These are phyloP conservation scores for Colletotrichum godetiae DNA, from an alignment of 2,329 filamentous ascomycete species.

Conservation along the genomic window DNA sequence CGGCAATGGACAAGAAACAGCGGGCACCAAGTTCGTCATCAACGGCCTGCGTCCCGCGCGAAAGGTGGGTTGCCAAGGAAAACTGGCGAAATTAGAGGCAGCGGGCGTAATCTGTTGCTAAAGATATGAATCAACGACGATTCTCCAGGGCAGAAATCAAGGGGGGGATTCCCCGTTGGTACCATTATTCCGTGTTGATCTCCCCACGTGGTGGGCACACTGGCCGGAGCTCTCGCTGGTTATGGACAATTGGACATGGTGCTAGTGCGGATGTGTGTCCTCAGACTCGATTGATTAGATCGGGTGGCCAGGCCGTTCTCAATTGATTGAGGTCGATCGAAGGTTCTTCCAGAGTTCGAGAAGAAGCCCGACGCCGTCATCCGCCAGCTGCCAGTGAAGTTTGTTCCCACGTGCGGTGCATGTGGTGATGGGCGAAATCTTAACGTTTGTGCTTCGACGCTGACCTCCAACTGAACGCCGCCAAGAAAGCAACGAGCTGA, in stretches of 20 bases:
- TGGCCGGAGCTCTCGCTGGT: conserved; percentile 2
- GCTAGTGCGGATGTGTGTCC: neutral
- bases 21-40: conserved; percentile 31
- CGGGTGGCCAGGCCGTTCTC: neutral
- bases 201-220: conserved; percentile 22
- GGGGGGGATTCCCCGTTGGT: conserved; percentile 10
- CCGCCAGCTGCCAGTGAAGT: neutral
- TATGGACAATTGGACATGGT: neutral
- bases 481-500: neutral
- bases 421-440: conserved; percentile 6
- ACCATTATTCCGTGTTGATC: conserved; percentile 18
- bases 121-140: conserved; percentile 13
- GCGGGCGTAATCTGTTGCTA: conserved; percentile 22
- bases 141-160: neutral
- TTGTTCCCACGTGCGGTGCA: conserved; percentile 9
- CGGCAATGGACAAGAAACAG: conserved; percentile 10
- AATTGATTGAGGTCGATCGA: neutral
- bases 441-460: neutral
- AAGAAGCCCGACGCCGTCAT: neutral
- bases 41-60: conserved; percentile 11
- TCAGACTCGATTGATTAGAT: neutral
- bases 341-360: neutral
- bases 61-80: conserved; percentile 24
- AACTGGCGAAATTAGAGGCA: conserved; percentile 29
- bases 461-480: neutral